Evolutionary conservation across 2,329 filamentous ascomycete species (phyloP), one percentile per base, ranked within the genome.

Genomic region (Penicillium occitanis): DNA sequence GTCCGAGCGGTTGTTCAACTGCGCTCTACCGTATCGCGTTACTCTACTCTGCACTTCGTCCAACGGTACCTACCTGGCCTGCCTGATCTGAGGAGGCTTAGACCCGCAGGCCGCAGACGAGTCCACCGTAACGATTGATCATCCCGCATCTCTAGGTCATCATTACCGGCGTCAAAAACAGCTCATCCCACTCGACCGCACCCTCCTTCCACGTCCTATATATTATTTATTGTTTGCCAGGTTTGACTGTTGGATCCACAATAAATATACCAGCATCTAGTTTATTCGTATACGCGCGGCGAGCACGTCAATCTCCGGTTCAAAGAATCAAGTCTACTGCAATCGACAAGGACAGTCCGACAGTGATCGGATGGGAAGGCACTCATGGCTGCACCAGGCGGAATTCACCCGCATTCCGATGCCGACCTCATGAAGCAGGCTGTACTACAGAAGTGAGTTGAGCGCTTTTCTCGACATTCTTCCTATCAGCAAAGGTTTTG

Each of bases 361-460:
- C 53, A 61, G 61, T 66, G 69, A 62, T 75, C 75, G 74, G 66
- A 79, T 78, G 76, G 77, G 74, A 79, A 70, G 72, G 68, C 72
- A 71, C 74, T 67, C 68, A 80, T 82, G 80, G 78, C 79, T 73
- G 73, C 76, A 74, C 75, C 78, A 69, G 80, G 80, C 75, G 79
- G 80, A 75, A 77, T 80, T 71, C 84, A 82, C 71, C 77, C 81
- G 71, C 79, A 82, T 71, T 81, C 80, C 67, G 85, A 86, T 64
- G 83, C 84, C 61, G 86, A 87, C 72, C 77, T 87, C 76, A 77
- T 87, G 72, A 82, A 85, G 73, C 86, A 87, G 77, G 82, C 84
- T 67, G 83, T 85, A 76, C 77, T 83, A 75, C 84, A 85, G 73
- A 85, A 82, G 86, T 88, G 82, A 83, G 85, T 81, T 66, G 64